Evolutionary conservation across 2,329 filamentous ascomycete genomes (phyloP).

Genomic region (Fusarium coffeatum): DNA sequence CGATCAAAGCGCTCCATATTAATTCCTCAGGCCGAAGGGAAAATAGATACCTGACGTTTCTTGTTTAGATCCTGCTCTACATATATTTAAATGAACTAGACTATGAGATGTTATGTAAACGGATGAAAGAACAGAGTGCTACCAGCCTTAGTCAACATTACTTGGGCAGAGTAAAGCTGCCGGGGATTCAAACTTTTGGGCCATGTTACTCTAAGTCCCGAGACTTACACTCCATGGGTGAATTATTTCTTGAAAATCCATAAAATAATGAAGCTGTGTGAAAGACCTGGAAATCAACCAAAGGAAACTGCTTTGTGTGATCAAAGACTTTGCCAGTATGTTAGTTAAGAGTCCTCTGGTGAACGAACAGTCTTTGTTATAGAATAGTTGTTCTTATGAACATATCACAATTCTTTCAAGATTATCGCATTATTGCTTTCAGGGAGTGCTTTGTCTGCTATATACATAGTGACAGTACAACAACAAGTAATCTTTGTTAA

Average conservation of each 20-base stretch:
- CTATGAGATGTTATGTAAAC: not conserved
- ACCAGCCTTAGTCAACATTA: too few relatives aligned
- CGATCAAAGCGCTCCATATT: not conserved
- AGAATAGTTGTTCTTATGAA: not conserved
- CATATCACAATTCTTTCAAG: not conserved
- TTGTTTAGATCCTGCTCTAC: not conserved
- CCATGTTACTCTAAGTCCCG: not conserved
- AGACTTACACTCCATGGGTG: not conserved
- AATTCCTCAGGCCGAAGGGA: rapidly evolving
- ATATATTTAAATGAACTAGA: not conserved
- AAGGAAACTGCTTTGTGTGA: not conserved
- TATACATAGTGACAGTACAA: not conserved
- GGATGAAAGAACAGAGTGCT: not conserved
- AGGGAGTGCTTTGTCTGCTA: not conserved
- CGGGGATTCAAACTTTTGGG: not conserved
- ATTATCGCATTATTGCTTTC: not conserved
- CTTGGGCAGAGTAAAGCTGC: not conserved
- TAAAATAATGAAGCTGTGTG: not conserved
- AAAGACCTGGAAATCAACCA: not conserved
- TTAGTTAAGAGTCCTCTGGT: not conserved
- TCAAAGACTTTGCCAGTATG: not conserved
- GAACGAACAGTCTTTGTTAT: not conserved
- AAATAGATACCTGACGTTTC: not conserved
- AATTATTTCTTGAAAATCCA: not conserved
- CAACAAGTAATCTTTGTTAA: constrained; percentile 7